Evolutionary conservation across 192 early-diverging fungal species (phyloP).

Genomic region (Podila verticillata): DNA sequence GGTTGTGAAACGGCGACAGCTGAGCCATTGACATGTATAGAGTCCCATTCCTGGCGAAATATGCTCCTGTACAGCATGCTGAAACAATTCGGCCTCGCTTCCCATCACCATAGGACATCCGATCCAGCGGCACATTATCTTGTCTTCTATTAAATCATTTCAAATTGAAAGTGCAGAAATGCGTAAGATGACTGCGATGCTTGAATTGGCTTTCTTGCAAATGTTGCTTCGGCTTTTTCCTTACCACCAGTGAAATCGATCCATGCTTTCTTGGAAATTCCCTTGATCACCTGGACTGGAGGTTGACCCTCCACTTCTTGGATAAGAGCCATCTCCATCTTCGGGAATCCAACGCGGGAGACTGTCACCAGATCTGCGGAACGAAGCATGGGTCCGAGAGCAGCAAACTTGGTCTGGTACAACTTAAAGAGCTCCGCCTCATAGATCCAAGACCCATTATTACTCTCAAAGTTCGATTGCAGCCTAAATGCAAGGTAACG

Average conservation of each 20-base stretch:
- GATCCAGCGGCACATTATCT: constrained; percentile 59
- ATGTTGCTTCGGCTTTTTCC: neutral
- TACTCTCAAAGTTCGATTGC: constrained; percentile 56
- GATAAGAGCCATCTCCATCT: constrained; percentile 46
- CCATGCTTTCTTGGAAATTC: constrained; percentile 47
- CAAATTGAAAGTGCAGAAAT: neutral
- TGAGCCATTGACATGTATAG: constrained; percentile 63
- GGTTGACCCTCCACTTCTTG: constrained; percentile 21
- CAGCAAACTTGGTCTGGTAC: constrained; percentile 56
- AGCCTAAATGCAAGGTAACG: constrained; percentile 45
- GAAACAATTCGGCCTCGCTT: constrained; percentile 53
- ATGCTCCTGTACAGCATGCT: constrained; percentile 64
- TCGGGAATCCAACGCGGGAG: constrained; percentile 46
- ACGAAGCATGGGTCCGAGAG: constrained; percentile 44
- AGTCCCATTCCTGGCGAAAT: constrained; percentile 32
- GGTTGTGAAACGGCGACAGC: constrained; percentile 52
- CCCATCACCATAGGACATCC: constrained; percentile 54
- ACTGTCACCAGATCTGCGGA: constrained; percentile 45
- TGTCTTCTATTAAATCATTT: constrained; percentile 24
- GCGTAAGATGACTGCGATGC: too few relatives aligned
- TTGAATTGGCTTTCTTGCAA: too few relatives aligned
- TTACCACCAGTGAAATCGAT: constrained; percentile 50
- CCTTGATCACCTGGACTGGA: constrained; percentile 43
- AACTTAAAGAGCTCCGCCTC: constrained; percentile 52
- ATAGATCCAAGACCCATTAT: constrained; percentile 43